These are phyloP conservation scores for Yarrowia deformans DNA, from an alignment of 805 yeast genomes.

Conservation along the genomic window DNA sequence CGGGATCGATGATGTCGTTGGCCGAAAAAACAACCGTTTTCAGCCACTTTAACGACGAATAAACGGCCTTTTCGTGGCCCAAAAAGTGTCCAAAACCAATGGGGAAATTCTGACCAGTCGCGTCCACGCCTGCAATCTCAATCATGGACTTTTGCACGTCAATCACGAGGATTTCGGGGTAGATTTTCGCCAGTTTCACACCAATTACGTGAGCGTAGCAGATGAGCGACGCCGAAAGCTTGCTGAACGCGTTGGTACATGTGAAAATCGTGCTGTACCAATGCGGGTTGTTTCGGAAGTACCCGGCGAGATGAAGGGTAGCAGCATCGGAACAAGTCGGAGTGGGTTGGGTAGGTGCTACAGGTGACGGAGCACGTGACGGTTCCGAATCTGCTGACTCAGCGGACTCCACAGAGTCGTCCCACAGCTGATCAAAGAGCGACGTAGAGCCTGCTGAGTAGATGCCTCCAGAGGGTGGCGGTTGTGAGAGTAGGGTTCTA, in stretches of 20 bases:
- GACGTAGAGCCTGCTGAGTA: too few species aligned
- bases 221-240: not conserved
- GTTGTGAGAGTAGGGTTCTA: too few species aligned
- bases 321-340: not conserved
- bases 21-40: not conserved
- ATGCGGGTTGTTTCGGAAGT: not conserved
- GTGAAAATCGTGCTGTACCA: constrained; percentile 14
- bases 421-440: not conserved
- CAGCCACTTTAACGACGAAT: not conserved
- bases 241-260: too few species aligned
- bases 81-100: not conserved
- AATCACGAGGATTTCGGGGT: constrained; percentile 5
- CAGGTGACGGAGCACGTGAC: not conserved
- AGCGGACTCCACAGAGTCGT: not conserved
- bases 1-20: not conserved
- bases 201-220: constrained; percentile 22
- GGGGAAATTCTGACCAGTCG: not conserved
- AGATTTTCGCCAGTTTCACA: not conserved
- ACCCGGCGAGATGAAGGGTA: not conserved
- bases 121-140: constrained; percentile 12
- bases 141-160: not conserved
- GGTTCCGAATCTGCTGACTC: not conserved
- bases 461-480: too few species aligned
- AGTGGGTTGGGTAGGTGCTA: too few species aligned
- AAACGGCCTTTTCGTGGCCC: not conserved